Conservation (phyloP, 257 asterid species). For the Nicotiana sylvestris region DNA sequence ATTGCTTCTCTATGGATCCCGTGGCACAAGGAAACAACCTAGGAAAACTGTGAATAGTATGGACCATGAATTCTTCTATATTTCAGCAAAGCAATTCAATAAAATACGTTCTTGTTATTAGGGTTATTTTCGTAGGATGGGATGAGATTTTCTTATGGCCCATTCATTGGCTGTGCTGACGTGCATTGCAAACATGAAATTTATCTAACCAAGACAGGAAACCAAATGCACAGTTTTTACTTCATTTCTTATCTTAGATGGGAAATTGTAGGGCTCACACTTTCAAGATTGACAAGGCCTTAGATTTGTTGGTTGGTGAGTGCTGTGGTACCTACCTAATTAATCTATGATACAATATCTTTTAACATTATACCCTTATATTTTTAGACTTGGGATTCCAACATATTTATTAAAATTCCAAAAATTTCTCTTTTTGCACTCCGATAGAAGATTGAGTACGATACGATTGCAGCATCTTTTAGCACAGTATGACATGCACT, state of each 20-base stretch:
- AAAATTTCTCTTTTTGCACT: neutral
- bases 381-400: neutral
- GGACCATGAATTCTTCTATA: neutral
- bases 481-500: too few species aligned
- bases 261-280: neutral
- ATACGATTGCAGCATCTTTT: neutral
- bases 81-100: neutral
- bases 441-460: neutral
- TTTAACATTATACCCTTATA: neutral
- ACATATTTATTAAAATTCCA: neutral
- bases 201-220: conserved; percentile 8
- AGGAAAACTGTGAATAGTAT: neutral
- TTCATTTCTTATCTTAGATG: neutral
- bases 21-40: neutral
- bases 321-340: neutral
- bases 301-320: conserved; percentile 4
- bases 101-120: neutral
- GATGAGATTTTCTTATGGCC: conserved; percentile 10
- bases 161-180: conserved; percentile 4
- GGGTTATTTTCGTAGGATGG: conserved; percentile 12
- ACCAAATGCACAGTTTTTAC: neutral
- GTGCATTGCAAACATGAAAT: conserved; percentile 2
- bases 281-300: neutral
- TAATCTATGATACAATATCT: neutral
- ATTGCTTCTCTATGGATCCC: neutral